Evolutionary conservation across 495 filamentous ascomycete genomes (phyloP).

Genomic region (Pyronema domesticum): DNA sequence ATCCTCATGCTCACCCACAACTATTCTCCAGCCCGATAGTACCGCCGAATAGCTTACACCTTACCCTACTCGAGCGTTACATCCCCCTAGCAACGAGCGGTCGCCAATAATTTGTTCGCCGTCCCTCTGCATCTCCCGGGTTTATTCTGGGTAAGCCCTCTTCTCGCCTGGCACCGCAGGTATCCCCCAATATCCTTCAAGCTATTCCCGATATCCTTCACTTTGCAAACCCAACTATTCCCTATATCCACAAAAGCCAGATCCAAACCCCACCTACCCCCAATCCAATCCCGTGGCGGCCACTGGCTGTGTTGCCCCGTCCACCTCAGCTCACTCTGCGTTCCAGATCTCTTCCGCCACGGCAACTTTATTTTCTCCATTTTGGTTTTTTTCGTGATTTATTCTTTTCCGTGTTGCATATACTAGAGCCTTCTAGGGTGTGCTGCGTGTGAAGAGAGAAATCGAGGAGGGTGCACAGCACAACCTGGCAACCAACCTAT

Average conservation of each 20-base stretch:
- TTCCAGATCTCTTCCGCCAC: not conserved
- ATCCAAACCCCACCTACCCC: no score
- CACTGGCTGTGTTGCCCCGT: no score
- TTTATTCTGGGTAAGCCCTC: not conserved
- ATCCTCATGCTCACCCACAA: not conserved
- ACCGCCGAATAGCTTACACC: constrained; percentile 43
- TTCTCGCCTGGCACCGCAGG: not conserved
- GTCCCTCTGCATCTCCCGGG: constrained; percentile 1
- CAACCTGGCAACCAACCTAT: not conserved
- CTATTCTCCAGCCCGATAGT: constrained; percentile 43
- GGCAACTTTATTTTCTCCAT: not conserved
- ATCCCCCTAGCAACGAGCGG: constrained; percentile 38
- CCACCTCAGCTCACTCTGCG: no score
- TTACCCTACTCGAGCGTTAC: constrained; percentile 53
- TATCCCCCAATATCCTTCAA: no score
- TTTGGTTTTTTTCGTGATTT: not conserved
- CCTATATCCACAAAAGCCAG: not conserved
- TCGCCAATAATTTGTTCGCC: not conserved
- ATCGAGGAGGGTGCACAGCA: not conserved
- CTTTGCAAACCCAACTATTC: not conserved
- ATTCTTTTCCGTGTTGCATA: not conserved
- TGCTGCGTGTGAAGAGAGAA: not conserved
- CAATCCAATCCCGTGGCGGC: no score
- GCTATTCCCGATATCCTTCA: no score
- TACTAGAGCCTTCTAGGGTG: not conserved